These are phyloP conservation scores for Paracamarosporium sp. DNA, from an alignment of 2,329 filamentous ascomycete genomes.

Conservation along the genomic window DNA sequence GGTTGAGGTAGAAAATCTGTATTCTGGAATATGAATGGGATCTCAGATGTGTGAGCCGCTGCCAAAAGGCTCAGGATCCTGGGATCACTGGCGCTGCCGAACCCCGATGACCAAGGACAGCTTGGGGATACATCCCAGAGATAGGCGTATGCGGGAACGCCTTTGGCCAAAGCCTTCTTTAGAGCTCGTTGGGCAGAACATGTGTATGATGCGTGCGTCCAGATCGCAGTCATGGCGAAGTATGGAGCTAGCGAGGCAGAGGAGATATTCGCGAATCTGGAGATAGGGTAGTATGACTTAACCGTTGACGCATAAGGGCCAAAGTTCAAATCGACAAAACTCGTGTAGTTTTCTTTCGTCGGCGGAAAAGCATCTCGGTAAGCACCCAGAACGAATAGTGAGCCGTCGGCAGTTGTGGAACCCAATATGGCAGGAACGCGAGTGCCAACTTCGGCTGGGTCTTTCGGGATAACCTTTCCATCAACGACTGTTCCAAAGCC, in stretches of 20 bases:
- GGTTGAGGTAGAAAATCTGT: not conserved
- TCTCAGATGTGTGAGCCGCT: not conserved
- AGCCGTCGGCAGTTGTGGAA: not conserved
- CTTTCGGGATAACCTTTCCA: not conserved
- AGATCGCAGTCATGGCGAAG: not conserved
- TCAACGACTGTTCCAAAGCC: not conserved
- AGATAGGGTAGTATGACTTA: not conserved
- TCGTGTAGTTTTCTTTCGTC: not conserved
- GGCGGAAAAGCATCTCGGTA: not conserved
- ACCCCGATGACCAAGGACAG: not conserved
- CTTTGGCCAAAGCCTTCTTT: not conserved
- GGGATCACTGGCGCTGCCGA: not conserved
- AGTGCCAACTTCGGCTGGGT: not conserved
- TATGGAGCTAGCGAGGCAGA: not conserved
- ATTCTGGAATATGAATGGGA: not conserved
- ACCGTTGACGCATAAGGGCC: not conserved
- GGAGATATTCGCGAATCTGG: not conserved
- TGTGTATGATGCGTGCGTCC: constrained; percentile 1
- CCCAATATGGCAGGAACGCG: constrained; percentile 2
- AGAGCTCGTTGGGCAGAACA: not conserved
- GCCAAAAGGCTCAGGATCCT: not conserved
- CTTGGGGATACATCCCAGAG: not conserved
- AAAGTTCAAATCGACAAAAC: not conserved
- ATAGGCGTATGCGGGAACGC: not conserved
- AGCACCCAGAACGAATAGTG: not conserved